Conservation (phyloP, 2,329 filamentous ascomycete species). For the Myriosclerotinia curreyana region DNA sequence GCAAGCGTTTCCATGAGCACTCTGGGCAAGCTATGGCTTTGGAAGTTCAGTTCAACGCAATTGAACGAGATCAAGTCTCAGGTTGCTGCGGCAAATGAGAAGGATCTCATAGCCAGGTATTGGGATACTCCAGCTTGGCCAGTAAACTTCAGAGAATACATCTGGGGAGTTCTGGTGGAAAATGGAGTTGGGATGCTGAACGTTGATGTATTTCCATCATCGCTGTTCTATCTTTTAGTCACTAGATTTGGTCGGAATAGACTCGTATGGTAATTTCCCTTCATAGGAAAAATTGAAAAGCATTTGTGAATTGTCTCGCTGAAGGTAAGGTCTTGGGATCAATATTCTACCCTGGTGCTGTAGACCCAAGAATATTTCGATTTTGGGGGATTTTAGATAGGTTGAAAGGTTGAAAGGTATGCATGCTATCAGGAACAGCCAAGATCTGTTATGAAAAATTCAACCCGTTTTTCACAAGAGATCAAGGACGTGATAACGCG, state of each 20-base stretch:
- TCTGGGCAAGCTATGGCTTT: slow-evolving; percentile 17
- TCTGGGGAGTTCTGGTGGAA: slow-evolving; percentile 43
- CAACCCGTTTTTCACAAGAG: too few species aligned
- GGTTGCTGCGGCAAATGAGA: slow-evolving; percentile 38
- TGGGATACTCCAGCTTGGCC: slow-evolving; percentile 47
- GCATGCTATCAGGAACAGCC: too few species aligned
- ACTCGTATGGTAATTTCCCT: not conserved
- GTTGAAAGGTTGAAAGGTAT: too few species aligned
- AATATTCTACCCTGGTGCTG: too few species aligned
- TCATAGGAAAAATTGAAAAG: too few species aligned
- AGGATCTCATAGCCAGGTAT: slow-evolving; percentile 43
- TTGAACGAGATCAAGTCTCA: slow-evolving; percentile 30
- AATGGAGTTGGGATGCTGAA: slow-evolving; percentile 45
- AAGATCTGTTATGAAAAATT: too few species aligned
- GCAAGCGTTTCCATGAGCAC: slow-evolving; percentile 31
- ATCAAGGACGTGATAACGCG: not conserved
- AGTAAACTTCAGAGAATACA: slow-evolving; percentile 39
- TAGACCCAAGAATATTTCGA: too few species aligned
- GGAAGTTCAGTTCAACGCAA: slow-evolving; percentile 28
- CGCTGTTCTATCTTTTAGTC: slow-evolving; percentile 8
- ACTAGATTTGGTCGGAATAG: slow-evolving; percentile 10
- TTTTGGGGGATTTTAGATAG: too few species aligned
- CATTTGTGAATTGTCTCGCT: not conserved
- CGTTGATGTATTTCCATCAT: slow-evolving; percentile 39
- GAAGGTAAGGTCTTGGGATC: too few species aligned